Evolutionary conservation across 2,329 filamentous ascomycete genomes (phyloP).

Genomic region (Alternaria sp.): DNA sequence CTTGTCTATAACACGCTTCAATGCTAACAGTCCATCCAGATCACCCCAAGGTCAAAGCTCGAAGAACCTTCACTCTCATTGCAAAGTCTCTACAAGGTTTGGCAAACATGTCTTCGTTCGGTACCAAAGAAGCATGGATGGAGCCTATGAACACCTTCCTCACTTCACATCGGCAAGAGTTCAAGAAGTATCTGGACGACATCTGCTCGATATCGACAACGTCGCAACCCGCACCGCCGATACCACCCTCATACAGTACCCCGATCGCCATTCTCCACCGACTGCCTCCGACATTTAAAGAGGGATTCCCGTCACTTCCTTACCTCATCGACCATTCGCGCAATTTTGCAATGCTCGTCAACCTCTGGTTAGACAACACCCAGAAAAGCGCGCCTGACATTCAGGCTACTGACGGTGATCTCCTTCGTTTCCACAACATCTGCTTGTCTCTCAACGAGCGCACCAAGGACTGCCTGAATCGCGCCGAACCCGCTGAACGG

Average conservation of each 20-base stretch:
- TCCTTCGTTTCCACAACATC: constrained; percentile 60
- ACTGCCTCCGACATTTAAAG: constrained; percentile 79
- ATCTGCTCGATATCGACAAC: constrained; percentile 85
- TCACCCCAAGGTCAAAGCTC: constrained; percentile 81
- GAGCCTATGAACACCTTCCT: constrained; percentile 96
- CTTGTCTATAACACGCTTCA: neutral
- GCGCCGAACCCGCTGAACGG: constrained; percentile 62
- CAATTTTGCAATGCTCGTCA: constrained; percentile 84
- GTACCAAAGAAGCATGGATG: constrained; percentile 98
- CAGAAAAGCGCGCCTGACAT: constrained; percentile 50
- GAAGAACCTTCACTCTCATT: constrained; percentile 89
- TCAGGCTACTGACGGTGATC: constrained; percentile 54
- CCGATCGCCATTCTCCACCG: constrained; percentile 89
- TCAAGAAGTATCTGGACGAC: constrained; percentile 87
- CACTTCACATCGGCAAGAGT: constrained; percentile 75
- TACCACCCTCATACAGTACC: constrained; percentile 89
- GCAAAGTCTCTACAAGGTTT: constrained; percentile 92
- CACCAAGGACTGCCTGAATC: constrained; percentile 60
- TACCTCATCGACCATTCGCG: constrained; percentile 91
- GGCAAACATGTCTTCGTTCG: constrained; percentile 89
- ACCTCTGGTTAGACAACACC: constrained; percentile 75
- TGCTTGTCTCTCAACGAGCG: constrained; percentile 58
- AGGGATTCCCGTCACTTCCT: constrained; percentile 92
- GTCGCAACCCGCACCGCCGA: constrained; percentile 62
- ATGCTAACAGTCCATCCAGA: constrained; percentile 59